These are phyloP conservation scores for Cladorrhinum samala DNA, from an alignment of 495 filamentous ascomycete genomes.

Conservation along the genomic window DNA sequence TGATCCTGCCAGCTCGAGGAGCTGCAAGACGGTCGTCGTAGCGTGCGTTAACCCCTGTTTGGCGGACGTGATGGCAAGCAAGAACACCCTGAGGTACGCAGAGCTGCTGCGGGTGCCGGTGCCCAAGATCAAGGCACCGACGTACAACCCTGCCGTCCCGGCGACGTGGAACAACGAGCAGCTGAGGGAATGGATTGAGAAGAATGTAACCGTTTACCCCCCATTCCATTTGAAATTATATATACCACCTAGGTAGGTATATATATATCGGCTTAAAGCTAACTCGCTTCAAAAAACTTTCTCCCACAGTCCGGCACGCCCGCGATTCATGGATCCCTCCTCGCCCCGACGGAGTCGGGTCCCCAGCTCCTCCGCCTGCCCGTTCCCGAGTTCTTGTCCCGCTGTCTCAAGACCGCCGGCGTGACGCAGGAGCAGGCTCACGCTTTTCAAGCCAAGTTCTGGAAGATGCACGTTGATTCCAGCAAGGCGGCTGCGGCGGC, in stretches of 20 bases:
- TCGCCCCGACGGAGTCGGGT: constrained; percentile 20
- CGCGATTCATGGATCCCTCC: constrained; percentile 7
- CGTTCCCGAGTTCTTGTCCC: constrained; percentile 13
- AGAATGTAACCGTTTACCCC: constrained; percentile 11
- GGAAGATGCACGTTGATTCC: constrained; percentile 30
- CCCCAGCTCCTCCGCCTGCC: constrained; percentile 22
- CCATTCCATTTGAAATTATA: no score
- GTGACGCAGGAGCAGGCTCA: constrained; percentile 23
- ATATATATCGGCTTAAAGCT: no score
- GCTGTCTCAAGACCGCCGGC: constrained; percentile 19
- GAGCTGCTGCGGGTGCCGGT: constrained; percentile 17
- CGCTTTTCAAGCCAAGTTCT: constrained; percentile 30
- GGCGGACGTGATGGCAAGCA: constrained; percentile 19
- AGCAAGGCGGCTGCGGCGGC: constrained; percentile 1
- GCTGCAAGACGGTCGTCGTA: constrained; percentile 20
- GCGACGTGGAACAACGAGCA: constrained; percentile 19
- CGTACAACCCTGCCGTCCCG: constrained; percentile 9
- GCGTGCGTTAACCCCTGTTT: constrained; percentile 25
- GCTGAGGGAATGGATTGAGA: constrained; percentile 16
- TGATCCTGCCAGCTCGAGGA: constrained; percentile 16
- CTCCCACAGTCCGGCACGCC: constrained; percentile 20
- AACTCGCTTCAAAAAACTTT: no score
- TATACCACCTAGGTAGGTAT: no score
- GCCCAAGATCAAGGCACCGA: constrained; percentile 2
- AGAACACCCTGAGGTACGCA: constrained; percentile 23